Evolutionary conservation across 345 rosid species (phyloP).

Genomic region (Toxicodendron radicans): DNA sequence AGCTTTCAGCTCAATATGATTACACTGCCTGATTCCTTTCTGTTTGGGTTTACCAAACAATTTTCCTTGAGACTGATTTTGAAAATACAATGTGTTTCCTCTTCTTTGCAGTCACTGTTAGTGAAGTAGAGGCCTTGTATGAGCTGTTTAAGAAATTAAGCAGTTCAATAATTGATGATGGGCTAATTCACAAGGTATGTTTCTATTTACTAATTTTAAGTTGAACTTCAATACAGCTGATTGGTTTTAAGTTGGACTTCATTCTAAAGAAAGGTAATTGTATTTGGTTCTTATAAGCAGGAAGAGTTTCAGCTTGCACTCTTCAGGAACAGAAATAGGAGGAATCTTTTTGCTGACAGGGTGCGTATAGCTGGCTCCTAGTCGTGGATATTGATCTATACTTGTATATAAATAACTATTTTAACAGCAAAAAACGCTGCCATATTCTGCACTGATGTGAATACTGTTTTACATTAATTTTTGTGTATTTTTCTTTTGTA

Average conservation of each 20-base stretch:
- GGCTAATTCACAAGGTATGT: conserved; percentile 84
- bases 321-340: conserved; percentile 66
- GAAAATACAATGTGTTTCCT: background rate
- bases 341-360: conserved; percentile 90
- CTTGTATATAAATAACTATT: background rate
- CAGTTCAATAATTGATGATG: conserved; percentile 75
- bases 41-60: background rate
- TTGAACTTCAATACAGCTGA: too few relatives aligned
- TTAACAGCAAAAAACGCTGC: background rate
- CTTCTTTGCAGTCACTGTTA: conserved; percentile 57
- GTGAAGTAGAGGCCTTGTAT: conserved; percentile 77
- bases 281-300: conserved; percentile 36
- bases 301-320: conserved; percentile 94
- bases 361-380: conserved; percentile 32
- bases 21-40: background rate
- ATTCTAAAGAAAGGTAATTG: background rate
- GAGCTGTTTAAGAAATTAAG: conserved; percentile 85
- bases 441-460: background rate
- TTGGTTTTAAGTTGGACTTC: too few relatives aligned
- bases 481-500: conserved; percentile 19
- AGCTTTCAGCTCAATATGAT: background rate
- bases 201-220: background rate
- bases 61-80: background rate
- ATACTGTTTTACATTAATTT: conserved; percentile 11
- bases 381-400: background rate